These are phyloP conservation scores for Apiotrichum gamsii DNA, from an alignment of 1,284 basidiomycete species.

Conservation along the genomic window DNA sequence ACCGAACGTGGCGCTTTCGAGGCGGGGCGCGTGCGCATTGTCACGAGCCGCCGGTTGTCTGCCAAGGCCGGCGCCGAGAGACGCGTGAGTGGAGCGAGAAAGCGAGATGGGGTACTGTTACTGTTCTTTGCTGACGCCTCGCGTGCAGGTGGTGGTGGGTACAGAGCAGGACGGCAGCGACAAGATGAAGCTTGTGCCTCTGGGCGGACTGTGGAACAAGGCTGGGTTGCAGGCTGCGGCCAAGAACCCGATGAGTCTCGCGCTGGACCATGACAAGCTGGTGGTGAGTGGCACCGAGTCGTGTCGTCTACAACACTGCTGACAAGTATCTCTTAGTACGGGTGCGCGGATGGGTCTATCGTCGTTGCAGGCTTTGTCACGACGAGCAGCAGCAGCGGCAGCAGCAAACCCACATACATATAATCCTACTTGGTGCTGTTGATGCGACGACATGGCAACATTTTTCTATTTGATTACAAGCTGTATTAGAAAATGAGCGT, in stretches of 20 bases:
- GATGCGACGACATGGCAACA: background rate
- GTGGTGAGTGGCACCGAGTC: slow-evolving; percentile 35
- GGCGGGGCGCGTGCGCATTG: slow-evolving; percentile 32
- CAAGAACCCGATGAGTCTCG: slow-evolving; percentile 40
- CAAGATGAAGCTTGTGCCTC: slow-evolving; percentile 20
- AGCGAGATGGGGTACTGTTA: no score
- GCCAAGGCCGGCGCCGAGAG: slow-evolving; percentile 43
- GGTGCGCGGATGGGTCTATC: slow-evolving; percentile 36
- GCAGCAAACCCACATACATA: no score
- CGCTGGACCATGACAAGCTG: slow-evolving; percentile 35
- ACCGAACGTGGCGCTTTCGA: slow-evolving; percentile 33
- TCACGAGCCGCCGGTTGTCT: slow-evolving; percentile 44
- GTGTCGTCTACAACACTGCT: no score
- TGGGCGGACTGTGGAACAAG: slow-evolving; percentile 30
- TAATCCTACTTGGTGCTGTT: no score
- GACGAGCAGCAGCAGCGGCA: background rate
- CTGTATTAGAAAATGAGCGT: no score
- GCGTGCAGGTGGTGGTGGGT: slow-evolving; percentile 14
- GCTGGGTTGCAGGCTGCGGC: slow-evolving; percentile 22
- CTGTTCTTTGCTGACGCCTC: no score
- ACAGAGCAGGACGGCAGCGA: slow-evolving; percentile 8
- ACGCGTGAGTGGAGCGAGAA: slow-evolving; percentile 35
- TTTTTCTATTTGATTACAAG: no score
- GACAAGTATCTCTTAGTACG: slow-evolving; percentile 28
- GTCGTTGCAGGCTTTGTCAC: slow-evolving; percentile 28